Conservation (phyloP, 768 basidiomycete species). For the Hygrocybe coccinea region DNA sequence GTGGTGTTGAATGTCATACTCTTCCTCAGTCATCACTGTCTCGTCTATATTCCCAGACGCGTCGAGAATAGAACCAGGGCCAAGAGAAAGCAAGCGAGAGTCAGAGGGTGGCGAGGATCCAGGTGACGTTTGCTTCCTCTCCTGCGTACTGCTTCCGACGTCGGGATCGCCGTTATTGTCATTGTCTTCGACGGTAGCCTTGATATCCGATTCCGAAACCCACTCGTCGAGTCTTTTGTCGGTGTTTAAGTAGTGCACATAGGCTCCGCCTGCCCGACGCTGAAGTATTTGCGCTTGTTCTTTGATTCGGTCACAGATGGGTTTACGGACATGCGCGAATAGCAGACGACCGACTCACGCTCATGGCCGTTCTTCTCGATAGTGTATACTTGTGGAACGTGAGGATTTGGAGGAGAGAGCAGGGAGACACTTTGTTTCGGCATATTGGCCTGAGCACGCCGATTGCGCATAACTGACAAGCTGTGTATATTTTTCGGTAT, state of each 20-base stretch:
- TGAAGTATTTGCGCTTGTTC: constrained; percentile 52
- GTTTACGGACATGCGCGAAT: not conserved
- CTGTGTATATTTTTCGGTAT: too few relatives aligned
- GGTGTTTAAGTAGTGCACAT: constrained; percentile 66
- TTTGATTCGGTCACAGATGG: constrained; percentile 17
- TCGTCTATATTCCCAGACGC: constrained; percentile 21
- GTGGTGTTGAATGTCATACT: constrained; percentile 58
- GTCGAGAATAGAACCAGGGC: constrained; percentile 10
- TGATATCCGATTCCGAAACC: constrained; percentile 47
- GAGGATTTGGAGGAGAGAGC: too few relatives aligned
- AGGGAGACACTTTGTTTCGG: too few relatives aligned
- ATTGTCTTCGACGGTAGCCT: constrained; percentile 12
- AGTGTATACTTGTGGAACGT: not conserved
- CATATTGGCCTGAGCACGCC: too few relatives aligned
- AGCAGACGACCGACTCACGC: not conserved
- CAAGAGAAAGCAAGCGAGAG: constrained; percentile 7
- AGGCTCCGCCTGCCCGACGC: constrained; percentile 47
- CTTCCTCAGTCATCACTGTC: constrained; percentile 57
- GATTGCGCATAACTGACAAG: too few relatives aligned
- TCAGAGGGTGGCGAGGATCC: not conserved
- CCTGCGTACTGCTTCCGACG: not conserved
- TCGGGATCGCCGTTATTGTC: constrained; percentile 27
- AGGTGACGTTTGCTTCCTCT: not conserved
- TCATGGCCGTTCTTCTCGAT: constrained; percentile 1
- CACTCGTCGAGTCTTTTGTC: constrained; percentile 77